Evolutionary conservation across 2,329 filamentous ascomycete genomes (phyloP).

Genomic region (Cytospora chrysosperma): DNA sequence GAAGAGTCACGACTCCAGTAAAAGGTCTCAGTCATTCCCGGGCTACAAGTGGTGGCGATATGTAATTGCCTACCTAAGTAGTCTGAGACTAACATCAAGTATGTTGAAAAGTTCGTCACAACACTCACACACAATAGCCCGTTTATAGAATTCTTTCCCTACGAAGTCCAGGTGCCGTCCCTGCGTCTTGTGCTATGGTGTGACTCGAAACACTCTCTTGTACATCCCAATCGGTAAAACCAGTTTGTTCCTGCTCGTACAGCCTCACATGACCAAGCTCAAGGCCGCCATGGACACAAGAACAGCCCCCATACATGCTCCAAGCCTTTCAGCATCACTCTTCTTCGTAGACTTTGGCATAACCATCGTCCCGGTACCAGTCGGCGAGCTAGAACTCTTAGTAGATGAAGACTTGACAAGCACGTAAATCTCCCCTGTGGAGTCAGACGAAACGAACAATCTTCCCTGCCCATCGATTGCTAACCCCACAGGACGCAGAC

Average conservation of each 20-base stretch:
- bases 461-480: conserved; percentile 50
- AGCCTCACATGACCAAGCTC: neutral
- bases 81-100: no score
- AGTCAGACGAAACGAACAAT: conserved; percentile 61
- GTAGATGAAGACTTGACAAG: conserved; percentile 31
- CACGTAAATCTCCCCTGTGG: conserved; percentile 64
- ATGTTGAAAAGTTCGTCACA: no score
- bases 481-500: conserved; percentile 63
- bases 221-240: no score
- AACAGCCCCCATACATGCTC: neutral
- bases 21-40: no score
- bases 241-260: neutral
- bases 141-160: no score
- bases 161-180: no score
- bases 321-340: neutral
- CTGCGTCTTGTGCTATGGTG: no score
- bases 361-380: neutral
- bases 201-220: no score
- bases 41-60: no score
- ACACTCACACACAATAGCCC: no score
- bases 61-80: no score
- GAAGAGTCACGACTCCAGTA: no score
- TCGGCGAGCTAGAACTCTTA: neutral
- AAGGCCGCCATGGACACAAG: neutral
- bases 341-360: neutral